Evolutionary conservation across 176 grass and related monocot genomes (phyloP).

Genomic region (Aegilops umbellulata): DNA sequence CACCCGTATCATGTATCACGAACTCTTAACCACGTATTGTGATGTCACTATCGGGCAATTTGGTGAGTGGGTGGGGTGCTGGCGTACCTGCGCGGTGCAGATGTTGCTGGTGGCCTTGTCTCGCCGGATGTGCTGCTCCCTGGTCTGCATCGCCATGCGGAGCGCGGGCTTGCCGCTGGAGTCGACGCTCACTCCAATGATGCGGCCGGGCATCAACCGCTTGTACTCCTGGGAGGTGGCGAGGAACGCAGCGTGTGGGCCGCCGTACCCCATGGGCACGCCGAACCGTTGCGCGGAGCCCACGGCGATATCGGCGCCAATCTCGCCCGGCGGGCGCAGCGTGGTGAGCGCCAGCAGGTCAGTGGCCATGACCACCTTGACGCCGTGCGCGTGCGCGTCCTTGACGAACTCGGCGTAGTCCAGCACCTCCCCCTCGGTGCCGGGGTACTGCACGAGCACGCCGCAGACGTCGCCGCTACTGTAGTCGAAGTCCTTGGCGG

Average conservation of each 20-base stretch:
- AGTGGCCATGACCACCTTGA: constrained; percentile 96
- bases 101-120: constrained; percentile 99
- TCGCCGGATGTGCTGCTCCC: constrained; percentile 94
- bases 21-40: not conserved
- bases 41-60: constrained; percentile 23
- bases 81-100: constrained; percentile 85
- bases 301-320: constrained; percentile 88
- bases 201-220: constrained; percentile 87
- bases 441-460: constrained; percentile 88
- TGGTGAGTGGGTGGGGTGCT: constrained; percentile 20
- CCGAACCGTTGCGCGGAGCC: constrained; percentile 95
- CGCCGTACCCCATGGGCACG: constrained; percentile 98
- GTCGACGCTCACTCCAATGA: constrained; percentile 90
- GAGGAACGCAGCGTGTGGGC: constrained; percentile 93
- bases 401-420: constrained; percentile 84
- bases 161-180: constrained; percentile 85
- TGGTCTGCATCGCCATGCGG: constrained; percentile 98
- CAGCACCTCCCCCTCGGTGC: constrained; percentile 87
- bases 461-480: constrained; percentile 82
- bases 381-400: constrained; percentile 78
- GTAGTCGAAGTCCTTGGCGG: constrained; percentile 85
- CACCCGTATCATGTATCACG: not conserved
- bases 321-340: constrained; percentile 84
- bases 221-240: constrained; percentile 99
- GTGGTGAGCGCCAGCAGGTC: constrained; percentile 85